Evolutionary conservation across 2,329 filamentous ascomycete genomes (phyloP).

Genomic region (Nothophoma quercina): DNA sequence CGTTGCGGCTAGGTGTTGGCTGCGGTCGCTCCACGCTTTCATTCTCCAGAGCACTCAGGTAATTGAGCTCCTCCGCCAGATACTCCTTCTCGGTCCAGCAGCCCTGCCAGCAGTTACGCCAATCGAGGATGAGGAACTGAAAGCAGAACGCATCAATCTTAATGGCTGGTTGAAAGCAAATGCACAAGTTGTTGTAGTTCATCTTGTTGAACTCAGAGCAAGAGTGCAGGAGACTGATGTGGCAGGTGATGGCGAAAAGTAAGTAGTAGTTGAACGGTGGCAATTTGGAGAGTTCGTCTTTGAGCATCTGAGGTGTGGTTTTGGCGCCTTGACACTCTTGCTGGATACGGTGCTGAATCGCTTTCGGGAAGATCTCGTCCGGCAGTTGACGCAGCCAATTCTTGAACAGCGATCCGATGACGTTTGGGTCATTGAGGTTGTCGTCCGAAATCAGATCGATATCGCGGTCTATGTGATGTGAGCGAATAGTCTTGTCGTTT

Average conservation of each 20-base stretch:
- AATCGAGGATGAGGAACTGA: slow-evolving; percentile 92
- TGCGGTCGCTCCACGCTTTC: slow-evolving; percentile 22
- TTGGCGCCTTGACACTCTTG: slow-evolving; percentile 81
- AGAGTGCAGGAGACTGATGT: slow-evolving; percentile 87
- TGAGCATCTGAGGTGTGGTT: slow-evolving; percentile 81
- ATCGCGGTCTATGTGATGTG: slow-evolving; percentile 70
- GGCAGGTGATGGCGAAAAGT: slow-evolving; percentile 95
- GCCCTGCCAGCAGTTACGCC: slow-evolving; percentile 96
- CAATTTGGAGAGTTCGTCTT: slow-evolving; percentile 92
- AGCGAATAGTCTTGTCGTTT: slow-evolving; percentile 8
- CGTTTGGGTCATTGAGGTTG: slow-evolving; percentile 94
- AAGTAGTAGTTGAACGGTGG: slow-evolving; percentile 98
- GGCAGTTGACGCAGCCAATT: slow-evolving; percentile 95
- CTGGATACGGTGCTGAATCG: slow-evolving; percentile 79
- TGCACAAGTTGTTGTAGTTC: slow-evolving; percentile 94
- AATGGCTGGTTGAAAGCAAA: slow-evolving; percentile 97
- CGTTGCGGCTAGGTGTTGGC: slow-evolving; percentile 34
- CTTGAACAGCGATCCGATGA: slow-evolving; percentile 94
- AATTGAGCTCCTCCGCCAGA: slow-evolving; percentile 44
- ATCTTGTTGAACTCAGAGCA: slow-evolving; percentile 98
- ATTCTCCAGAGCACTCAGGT: slow-evolving; percentile 32
- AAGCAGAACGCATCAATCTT: slow-evolving; percentile 96
- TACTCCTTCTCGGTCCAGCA: slow-evolving; percentile 88
- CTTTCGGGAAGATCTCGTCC: slow-evolving; percentile 90
- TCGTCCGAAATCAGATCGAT: slow-evolving; percentile 88